Evolutionary conservation across 78 protist species (phyloP), one percentile per base, ranked within the genome.

Genomic region (Dictyostelium intermedium): DNA sequence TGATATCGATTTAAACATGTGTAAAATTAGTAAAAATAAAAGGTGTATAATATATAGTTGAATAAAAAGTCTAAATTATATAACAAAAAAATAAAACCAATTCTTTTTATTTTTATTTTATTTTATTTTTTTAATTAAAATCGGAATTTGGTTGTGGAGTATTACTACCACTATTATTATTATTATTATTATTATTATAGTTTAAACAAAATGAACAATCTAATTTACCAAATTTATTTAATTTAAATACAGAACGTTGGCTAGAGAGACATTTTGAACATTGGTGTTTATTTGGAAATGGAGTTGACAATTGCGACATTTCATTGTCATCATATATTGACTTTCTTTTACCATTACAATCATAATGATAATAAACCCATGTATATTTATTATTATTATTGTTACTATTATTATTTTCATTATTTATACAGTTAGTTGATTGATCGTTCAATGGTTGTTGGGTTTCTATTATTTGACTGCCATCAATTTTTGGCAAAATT

Each of bases 351-450:
- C 74, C 74, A 66, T 66, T 27, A 3, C 34, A 66, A 25, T 66
- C 74, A 66, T 27, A 66, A 11, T 66, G 74, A 66, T 66, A 66
- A 27, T 66, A 66, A n/a, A 66, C 74, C 74, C 74, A 66, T 66
- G 74, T 66, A 66, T 25, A 66, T 66, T 66, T 66, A 66, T 66
- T 66, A 27, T 66, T 66, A n/a, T 66, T 27, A n/a, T 27, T 66
- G 0, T 11, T 66, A 13, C 9, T 66, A 13, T 66, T 66, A 30
- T 11, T 66, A 10, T 5, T 63, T 7, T 63, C 25, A 25, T 66
- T 66, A 66, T 27, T 27, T 25, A 11, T 30, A 66, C 34, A n/a
- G 11, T 66, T 66, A 27, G 27, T 66, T 66, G 39, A 66, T 25
- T 27, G 34, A 25, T 23, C 16, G 25, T 61, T 61, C 13, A 7